Evolutionary conservation across 1,284 basidiomycete species (phyloP), one percentile per base, ranked within the genome.

Genomic region (Rhizoctonia solani): DNA sequence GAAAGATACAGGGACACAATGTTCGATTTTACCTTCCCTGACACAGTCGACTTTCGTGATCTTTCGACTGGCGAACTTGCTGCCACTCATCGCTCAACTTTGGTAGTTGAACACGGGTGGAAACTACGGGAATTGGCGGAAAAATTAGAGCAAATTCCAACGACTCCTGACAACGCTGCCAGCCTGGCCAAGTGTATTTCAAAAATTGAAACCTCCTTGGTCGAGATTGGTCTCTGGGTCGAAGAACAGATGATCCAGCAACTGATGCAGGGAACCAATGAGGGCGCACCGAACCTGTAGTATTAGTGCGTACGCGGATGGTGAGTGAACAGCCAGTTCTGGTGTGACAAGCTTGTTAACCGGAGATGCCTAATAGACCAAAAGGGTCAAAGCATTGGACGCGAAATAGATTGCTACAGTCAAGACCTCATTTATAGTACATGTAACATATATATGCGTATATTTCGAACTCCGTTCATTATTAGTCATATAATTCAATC

Each of bases 21-120:
- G 5, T 63, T 63, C 37, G 58, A 63, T 13, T 63, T 63, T 52
- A 63, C 58, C 16, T 34, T 32, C n/a, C 58, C 47, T 5, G 30
- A 19, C 11, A 41, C 58, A 21, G 23, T 63, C 25, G 58, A 63
- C 23, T 63, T 63, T 34, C 58, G 37, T 16, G 58, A 63, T 23
- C 32, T 50, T n/a, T 30, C n/a, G 13, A 34, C 58, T 3, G 58
- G 58, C 14, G 46, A 50, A 23, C 47, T 52, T 4, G 58, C 58
- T 37, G n/a, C 23, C 32, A 63, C 58, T 52, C 46, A 37, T 41
- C 21, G 47, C 13, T 50, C 44, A 19, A 29, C 46, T 23, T 41
- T 63, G 25, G 46, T 63, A 8, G 46, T 27, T 8, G 58, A 63
- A 32, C 46, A 63, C 25, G 58, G 58, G 14, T 32, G 32, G 46